Percentiles rank a stretch among this genome's conserved stretches.
Conservation (phyloP, 2,329 filamentous ascomycete genomes). For the Tolypocladium tropicale region DNA sequence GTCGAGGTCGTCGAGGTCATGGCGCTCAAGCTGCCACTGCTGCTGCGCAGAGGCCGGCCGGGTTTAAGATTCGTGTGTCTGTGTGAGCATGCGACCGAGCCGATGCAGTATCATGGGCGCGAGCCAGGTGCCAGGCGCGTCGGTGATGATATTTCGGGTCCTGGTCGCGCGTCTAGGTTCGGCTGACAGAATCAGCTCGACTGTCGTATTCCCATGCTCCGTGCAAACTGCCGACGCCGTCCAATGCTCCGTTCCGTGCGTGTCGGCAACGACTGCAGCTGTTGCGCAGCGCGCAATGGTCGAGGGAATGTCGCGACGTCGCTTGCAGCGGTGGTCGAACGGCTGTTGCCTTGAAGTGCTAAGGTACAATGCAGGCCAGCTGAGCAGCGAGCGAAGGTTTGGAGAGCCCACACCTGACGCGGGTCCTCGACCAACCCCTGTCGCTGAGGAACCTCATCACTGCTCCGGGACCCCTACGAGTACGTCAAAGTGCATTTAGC, state of each 20-base stretch:
- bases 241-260: not conserved
- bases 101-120: conserved; percentile 5
- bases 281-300: not conserved
- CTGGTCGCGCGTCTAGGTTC: conserved; percentile 19
- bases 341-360: not conserved
- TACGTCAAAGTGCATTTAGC: not conserved
- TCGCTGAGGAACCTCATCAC: not conserved
- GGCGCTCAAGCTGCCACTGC: conserved; percentile 12
- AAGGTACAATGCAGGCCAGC: not conserved
- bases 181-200: conserved; percentile 12
- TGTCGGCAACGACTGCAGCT: not conserved
- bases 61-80: not conserved
- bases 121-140: conserved; percentile 1
- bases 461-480: not conserved
- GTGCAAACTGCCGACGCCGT: conserved; percentile 3
- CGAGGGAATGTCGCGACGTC: not conserved
- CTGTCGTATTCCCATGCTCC: conserved; percentile 16
- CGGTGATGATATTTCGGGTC: conserved; percentile 6
- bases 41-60: conserved; percentile 1
- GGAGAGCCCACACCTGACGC: not conserved
- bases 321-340: not conserved
- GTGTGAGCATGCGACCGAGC: not conserved
- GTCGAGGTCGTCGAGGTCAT: conserved; percentile 36
- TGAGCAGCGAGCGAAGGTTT: not conserved
- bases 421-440: not conserved